Percentiles rank a stretch among this genome's conserved stretches.
These are phyloP conservation scores for Bipolaris bicolor DNA, from an alignment of 2,329 filamentous ascomycete genomes.

Conservation along the genomic window DNA sequence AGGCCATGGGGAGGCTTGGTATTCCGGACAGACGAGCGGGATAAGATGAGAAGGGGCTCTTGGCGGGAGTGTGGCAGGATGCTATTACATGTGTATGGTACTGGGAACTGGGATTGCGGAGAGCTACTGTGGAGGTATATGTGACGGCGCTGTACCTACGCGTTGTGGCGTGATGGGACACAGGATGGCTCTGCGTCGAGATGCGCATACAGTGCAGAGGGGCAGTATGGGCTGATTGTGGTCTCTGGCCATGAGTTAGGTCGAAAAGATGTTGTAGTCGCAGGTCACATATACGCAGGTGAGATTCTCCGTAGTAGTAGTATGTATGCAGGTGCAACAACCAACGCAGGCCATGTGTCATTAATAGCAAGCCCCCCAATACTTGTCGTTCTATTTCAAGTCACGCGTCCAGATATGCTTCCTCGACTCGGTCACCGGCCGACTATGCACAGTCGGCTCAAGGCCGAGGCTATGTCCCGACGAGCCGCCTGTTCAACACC, in stretches of 20 bases:
- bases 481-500: conserved; percentile 20
- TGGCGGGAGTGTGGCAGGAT: neutral
- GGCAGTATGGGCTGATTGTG: conserved; percentile 8
- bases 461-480: conserved; percentile 11
- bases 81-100: neutral
- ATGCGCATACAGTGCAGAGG: conserved; percentile 14
- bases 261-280: neutral
- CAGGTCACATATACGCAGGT: neutral
- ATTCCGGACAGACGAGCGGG: neutral
- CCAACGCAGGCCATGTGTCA: neutral
- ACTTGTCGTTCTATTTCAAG: neutral
- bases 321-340: neutral
- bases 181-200: conserved; percentile 1
- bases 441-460: conserved; percentile 1
- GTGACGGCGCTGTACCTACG: conserved; percentile 9
- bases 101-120: neutral
- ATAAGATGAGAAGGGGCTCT: neutral
- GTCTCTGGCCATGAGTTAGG: neutral
- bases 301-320: neutral
- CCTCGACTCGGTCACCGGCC: conserved; percentile 9
- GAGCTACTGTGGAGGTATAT: neutral
- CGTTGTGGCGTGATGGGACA: neutral
- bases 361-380: too few relatives aligned
- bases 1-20: neutral
- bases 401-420: conserved; percentile 1